Evolutionary conservation across 2,329 filamentous ascomycete genomes (phyloP), one percentile per base, ranked within the genome.

Genomic region (Talaromyces rugulosus): DNA sequence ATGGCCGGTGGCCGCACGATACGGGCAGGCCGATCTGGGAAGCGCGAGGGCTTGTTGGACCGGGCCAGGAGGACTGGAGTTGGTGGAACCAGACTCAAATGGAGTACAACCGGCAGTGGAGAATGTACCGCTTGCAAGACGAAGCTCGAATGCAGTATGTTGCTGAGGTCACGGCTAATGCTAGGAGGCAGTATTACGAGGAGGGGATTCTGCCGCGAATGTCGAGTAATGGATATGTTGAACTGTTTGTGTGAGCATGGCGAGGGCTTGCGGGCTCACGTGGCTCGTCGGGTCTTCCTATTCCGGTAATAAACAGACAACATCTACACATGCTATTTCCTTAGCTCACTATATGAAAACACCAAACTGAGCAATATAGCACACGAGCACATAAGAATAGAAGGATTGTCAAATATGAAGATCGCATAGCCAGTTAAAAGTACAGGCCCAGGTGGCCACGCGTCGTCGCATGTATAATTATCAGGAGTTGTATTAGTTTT

Each of bases 31-130:
- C 59, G 5, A 56, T 61, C 7, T 61, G 59, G 59, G 54, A 61
- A 33, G 53, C 44, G 30, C 42, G 44, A 5, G 59, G 59, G 14
- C 14, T 7, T 12, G 14, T 47, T 27, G 44, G 4, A 14, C 31
- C 54, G 11, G 42, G 42, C 23, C 54, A 61, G 23, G 33, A 57
- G 27, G 16, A 23, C 6, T 5, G 40, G 8, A 27, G 14, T 59
- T 28, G 53, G 23, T 16, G 36, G 23, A 16, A 40, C 31, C 34
- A 57, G 14, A 12, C 30, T 12, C 18, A 11, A 18, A 27, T 12
- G 30, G 59, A 61, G 52, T 56, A 61, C 6, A n/a, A 42, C 14
- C 40, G 54, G 27, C 55, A 61, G 59, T 44, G 47, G 59, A 4
- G 8, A 9, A 57, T 61, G 53, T 61, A 36, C 42, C 59, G 33